Evolutionary conservation across 306 rosid genomes (phyloP).

Genomic region (Malus fusca): DNA sequence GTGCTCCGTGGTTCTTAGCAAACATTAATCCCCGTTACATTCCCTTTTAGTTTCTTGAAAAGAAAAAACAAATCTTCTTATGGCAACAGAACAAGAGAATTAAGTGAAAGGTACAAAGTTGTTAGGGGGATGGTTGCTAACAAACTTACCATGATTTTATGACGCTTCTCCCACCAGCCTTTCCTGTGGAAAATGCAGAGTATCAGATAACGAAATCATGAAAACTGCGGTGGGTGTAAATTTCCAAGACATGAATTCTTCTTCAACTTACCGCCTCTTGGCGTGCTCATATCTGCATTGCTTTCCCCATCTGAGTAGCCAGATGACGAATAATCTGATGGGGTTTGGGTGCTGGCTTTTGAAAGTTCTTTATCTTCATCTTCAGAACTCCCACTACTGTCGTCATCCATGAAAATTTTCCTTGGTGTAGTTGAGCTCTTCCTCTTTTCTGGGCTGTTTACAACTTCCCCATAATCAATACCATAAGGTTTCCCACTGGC

Average conservation of each 20-base stretch:
- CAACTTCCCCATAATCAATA: constrained; percentile 20
- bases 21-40: neutral
- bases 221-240: neutral
- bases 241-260: neutral
- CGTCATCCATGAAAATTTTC: constrained; percentile 60
- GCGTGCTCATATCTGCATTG: constrained; percentile 39
- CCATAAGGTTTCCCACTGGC: constrained; percentile 20
- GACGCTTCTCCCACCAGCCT: constrained; percentile 31
- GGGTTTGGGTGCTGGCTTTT: constrained; percentile 51
- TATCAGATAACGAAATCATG: constrained; percentile 16
- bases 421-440: constrained; percentile 38
- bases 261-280: constrained; percentile 22
- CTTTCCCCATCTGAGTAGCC: constrained; percentile 64
- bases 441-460: constrained; percentile 20
- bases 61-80: neutral
- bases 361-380: constrained; percentile 36
- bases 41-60: neutral
- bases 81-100: neutral
- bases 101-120: neutral
- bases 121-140: neutral
- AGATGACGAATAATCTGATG: constrained; percentile 44
- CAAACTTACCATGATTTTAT: constrained; percentile 42
- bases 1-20: neutral
- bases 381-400: constrained; percentile 49
- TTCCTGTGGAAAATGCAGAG: constrained; percentile 35